Percentiles rank a stretch among this genome's conserved stretches.
phyloP scores from a whole-genome alignment of 2,329 filamentous ascomycete genomes.

The Blastomyces parvus region DNA sequence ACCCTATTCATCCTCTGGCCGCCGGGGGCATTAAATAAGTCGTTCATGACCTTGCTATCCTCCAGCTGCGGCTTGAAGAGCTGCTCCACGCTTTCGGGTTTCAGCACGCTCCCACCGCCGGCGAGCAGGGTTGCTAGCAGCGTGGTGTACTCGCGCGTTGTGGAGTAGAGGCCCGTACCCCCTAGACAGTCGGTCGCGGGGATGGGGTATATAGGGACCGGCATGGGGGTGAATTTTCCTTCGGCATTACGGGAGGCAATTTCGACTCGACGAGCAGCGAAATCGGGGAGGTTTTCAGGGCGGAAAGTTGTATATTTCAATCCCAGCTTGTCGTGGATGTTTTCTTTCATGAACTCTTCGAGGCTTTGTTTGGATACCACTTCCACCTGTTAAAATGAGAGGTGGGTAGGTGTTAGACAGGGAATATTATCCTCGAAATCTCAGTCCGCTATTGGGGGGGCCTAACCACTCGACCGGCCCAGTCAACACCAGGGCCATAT shows the following conservation, averaged over 20 bases:
- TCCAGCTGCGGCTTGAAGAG: slow-evolving; percentile 7
- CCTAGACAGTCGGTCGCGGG: slow-evolving; percentile 15
- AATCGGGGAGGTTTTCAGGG: slow-evolving; percentile 6
- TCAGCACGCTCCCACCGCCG: slow-evolving; percentile 5
- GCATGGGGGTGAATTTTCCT: not conserved
- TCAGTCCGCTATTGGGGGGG: not conserved
- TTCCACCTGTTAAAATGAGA: slow-evolving; percentile 30
- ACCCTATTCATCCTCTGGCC: slow-evolving; percentile 4
- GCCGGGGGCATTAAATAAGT: not conserved
- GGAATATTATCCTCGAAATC: not conserved
- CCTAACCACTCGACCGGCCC: slow-evolving; percentile 39
- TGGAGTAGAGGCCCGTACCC: slow-evolving; percentile 19
- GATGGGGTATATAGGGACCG: slow-evolving; percentile 1
- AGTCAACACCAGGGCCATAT: slow-evolving; percentile 43
- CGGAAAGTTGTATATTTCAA: slow-evolving; percentile 22
- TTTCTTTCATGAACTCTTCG: slow-evolving; percentile 35
- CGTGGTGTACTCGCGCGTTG: slow-evolving; percentile 17
- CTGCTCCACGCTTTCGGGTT: slow-evolving; percentile 5
- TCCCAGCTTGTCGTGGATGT: slow-evolving; percentile 38
- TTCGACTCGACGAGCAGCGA: not conserved
- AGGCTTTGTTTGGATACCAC: slow-evolving; percentile 35
- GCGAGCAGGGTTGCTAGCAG: slow-evolving; percentile 16
- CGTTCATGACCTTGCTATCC: not conserved
- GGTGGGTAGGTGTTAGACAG: not conserved
- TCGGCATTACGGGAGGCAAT: not conserved